Base-by-base conservation (phyloP, 441 rosid genomes). In the Aleurites moluccanus region DNA sequence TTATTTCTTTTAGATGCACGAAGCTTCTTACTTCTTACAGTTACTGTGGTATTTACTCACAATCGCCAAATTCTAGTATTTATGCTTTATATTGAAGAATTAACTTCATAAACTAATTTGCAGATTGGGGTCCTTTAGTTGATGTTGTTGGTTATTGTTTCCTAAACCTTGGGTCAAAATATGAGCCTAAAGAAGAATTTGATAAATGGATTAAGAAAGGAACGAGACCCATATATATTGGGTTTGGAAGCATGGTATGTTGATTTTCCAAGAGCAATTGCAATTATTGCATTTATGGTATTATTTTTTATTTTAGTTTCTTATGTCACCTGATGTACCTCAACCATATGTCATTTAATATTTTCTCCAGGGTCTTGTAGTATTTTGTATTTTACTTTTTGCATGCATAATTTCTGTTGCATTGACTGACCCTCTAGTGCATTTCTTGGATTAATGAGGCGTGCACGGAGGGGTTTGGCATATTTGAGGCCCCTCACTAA, bases 231-330 rank as follows among this genome's bases (percentile, higher is more conserved):
- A 80, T 93, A 69, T 96, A 96, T 86, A 87, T 96, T 64, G 98
- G 99, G 64, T 96, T 96, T 78, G 99, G 99, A 68, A 96, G 99
- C 91, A 96, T 96, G 99, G 99, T 93, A 90, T 75, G 88, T 42
- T 70, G 23, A 67, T 68, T 66, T 63, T 45, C 18, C 67, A 10
- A 45, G 0, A 62, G 50, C 64, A 66, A 20, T 66, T 33, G 30
- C 49, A 33, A 27, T 33, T 27, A 49, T 20, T 73, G 69, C 23
- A 35, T 72, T 60, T 33, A 4, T 20, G 69, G 40, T 14, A 40
- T 52, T 47, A 2, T 71, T 47, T 27, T 62, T 63, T 11, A 47
- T 72, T 49, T 77, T 33, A 11, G 38, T 78, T 30, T 44, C 69
- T 60, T 47, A 14, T 50, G 14, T 20, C 27, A 38, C 35, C 10